Evolutionary conservation across 371 early-diverging fungal genomes (phyloP).

Genomic region (Chytridium lagenaria): DNA sequence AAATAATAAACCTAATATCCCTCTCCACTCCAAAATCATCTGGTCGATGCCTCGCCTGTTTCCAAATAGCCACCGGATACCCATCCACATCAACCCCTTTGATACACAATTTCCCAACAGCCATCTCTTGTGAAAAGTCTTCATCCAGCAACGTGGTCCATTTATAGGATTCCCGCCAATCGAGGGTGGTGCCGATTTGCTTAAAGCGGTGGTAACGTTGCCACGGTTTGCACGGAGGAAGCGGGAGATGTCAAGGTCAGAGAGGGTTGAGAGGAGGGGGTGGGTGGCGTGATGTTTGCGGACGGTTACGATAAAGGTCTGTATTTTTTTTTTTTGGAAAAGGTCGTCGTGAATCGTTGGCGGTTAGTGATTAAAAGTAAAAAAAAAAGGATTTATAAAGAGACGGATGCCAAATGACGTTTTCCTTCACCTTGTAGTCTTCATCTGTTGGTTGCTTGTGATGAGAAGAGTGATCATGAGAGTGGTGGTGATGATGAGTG

Average conservation of each 20-base stretch:
- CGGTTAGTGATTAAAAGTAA: too few species aligned
- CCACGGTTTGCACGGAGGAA: slow-evolving; percentile 26
- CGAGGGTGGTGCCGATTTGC: slow-evolving; percentile 27
- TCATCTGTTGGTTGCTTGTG: not conserved
- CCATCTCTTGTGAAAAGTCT: slow-evolving; percentile 32
- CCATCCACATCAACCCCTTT: slow-evolving; percentile 25
- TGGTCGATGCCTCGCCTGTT: slow-evolving; percentile 13
- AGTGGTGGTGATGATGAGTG: not conserved
- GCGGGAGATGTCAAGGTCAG: slow-evolving; percentile 23
- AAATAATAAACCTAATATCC: slow-evolving; percentile 21
- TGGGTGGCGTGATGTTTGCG: slow-evolving; percentile 19
- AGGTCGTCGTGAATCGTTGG: not conserved
- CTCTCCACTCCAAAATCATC: slow-evolving; percentile 9
- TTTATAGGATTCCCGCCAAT: slow-evolving; percentile 27
- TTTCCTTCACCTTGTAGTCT: slow-evolving; percentile 3
- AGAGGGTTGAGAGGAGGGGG: slow-evolving; percentile 17
- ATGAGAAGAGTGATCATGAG: too few species aligned
- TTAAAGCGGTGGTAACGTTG: slow-evolving; percentile 22
- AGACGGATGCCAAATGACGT: too few species aligned
- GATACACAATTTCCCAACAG: slow-evolving; percentile 29
- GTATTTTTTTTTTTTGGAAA: not conserved
- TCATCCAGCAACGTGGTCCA: slow-evolving; percentile 27
- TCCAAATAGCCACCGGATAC: slow-evolving; percentile 34
- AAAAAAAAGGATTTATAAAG: too few species aligned
- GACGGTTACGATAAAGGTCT: slow-evolving; percentile 20